Evolutionary conservation across 805 yeast species (phyloP), one percentile per base, ranked within the genome.

Genomic region (Candida montana): DNA sequence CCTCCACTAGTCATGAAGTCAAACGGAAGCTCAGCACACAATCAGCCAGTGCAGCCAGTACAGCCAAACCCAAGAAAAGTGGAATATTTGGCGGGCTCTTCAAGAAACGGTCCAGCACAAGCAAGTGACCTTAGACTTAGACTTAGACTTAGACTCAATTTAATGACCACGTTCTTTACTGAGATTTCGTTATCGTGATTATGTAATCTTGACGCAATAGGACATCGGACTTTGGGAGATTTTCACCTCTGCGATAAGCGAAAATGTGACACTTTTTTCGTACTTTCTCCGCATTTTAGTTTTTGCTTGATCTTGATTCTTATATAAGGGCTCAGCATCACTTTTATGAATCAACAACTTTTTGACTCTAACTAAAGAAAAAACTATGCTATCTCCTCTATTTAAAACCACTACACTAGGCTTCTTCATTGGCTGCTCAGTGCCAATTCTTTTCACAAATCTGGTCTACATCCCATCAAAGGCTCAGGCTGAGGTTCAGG

Each of bases 381-480:
- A n/a, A 17, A 39, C 28, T 35, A 43, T 43, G 46, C 35, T 28
- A 8, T 27, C 51, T 10, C 42, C 52, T 18, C 16, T 50, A 9
- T 23, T 53, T n/a, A 52, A 39, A 35, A 45, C 53, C 13, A 54
- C 55, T 9, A 44, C 52, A 1, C 11, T 53, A 21, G 61, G 61
- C 5, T 56, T 56, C 38, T 12, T 55, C 7, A 33, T 53, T 2
- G 61, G 61, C 2, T 41, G 53, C 7, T 27, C 51, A 3, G 16
- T 56, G 19, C 61, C 61, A 27, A 33, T 56, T 2, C 15, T 53
- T n/a, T 42, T 52, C 35, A 45, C 57, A 4, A 45, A 47, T 23
- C 35, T 54, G 6, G 52, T 52, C 29, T 28, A 48, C 24, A 33
- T 51, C 11, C 58, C 59, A 10, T 30, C 35, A 12, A 48, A 45